Conservation (phyloP, 306 rosid species). For the Medicago arabica region DNA sequence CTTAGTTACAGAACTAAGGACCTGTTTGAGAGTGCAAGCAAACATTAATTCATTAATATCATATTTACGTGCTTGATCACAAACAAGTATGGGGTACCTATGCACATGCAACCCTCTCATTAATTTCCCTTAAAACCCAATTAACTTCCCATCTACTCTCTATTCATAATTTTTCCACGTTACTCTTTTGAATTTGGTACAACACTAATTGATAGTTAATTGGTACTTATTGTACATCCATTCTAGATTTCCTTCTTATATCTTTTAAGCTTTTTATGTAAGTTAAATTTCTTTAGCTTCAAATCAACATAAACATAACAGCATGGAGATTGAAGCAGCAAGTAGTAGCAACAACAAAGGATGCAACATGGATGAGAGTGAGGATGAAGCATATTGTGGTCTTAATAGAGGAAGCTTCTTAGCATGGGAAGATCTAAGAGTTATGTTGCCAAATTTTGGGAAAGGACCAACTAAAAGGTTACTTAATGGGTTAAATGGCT, state of each 20-base stretch:
- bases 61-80: background rate
- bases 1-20: too few species aligned
- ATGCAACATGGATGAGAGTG: conserved; percentile 14
- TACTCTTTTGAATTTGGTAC: too few species aligned
- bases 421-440: conserved; percentile 91
- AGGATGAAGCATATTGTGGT: conserved; percentile 40
- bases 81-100: conserved; percentile 40
- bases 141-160: conserved; percentile 42
- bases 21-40: conserved; percentile 5
- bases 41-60: conserved; percentile 36
- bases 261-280: too few species aligned
- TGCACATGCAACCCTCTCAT: too few species aligned
- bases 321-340: conserved; percentile 56
- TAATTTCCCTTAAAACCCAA: conserved; percentile 46
- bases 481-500: conserved; percentile 80
- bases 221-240: too few species aligned
- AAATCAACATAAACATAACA: background rate
- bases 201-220: too few species aligned
- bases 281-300: conserved; percentile 20
- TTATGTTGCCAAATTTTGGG: conserved; percentile 67
- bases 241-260: background rate
- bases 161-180: conserved; percentile 50
- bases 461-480: conserved; percentile 80
- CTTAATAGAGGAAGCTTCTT: conserved; percentile 67
- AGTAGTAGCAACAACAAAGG: conserved; percentile 26